Evolutionary conservation across 257 asterid genomes (phyloP).

Genomic region (Apocynum venetum): DNA sequence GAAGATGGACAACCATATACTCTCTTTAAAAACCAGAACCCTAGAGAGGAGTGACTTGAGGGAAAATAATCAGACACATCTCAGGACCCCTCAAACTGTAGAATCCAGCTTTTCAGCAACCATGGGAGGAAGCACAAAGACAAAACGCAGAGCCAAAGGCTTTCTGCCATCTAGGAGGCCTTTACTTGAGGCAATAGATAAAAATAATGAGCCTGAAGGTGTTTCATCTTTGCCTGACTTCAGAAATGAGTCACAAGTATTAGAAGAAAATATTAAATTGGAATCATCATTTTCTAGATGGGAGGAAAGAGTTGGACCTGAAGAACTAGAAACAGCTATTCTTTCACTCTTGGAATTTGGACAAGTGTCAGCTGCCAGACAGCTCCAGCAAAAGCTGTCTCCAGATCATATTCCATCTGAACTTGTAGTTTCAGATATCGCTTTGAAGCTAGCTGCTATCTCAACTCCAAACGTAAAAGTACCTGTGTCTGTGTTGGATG

Average conservation of each 20-base stretch:
- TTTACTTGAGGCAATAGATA: conserved; percentile 51
- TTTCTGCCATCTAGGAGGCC: conserved; percentile 67
- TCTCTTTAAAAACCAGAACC: conserved; percentile 40
- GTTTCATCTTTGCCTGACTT: conserved; percentile 28
- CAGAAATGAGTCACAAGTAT: conserved; percentile 54
- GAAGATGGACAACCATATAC: conserved; percentile 78
- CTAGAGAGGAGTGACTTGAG: conserved; percentile 59
- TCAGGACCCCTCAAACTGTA: conserved; percentile 40
- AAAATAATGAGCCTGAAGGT: conserved; percentile 50
- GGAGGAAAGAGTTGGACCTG: conserved; percentile 94
- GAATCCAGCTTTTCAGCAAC: conserved; percentile 45
- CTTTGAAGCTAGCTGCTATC: conserved; percentile 76
- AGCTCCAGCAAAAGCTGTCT: conserved; percentile 83
- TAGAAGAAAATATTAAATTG: conserved; percentile 60
- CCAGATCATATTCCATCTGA: conserved; percentile 75
- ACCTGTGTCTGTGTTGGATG: conserved; percentile 48
- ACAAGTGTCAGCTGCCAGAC: conserved; percentile 82
- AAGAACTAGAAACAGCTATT: conserved; percentile 87
- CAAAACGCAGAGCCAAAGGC: conserved; percentile 82
- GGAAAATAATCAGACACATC: conserved; percentile 60
- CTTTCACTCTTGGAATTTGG: conserved; percentile 95
- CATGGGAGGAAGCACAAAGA: conserved; percentile 46
- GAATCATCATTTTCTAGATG: conserved; percentile 75
- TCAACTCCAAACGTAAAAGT: conserved; percentile 64
- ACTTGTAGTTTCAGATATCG: conserved; percentile 61